Percentiles rank a stretch among this genome's conserved stretches.
These are phyloP conservation scores for Raphanus sativus DNA, from an alignment of 345 rosid genomes.

Conservation along the genomic window DNA sequence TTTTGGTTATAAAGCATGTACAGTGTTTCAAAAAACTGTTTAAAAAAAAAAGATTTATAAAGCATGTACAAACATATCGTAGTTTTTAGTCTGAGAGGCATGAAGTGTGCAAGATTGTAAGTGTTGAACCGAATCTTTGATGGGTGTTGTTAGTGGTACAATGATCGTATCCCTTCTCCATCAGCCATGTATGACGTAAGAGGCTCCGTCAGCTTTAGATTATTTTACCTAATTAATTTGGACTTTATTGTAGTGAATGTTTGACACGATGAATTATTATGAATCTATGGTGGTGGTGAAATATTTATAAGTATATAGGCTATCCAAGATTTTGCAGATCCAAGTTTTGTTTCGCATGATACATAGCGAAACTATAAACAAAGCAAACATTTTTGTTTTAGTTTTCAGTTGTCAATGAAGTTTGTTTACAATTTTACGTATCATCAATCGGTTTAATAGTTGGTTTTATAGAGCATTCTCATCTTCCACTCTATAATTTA, in stretches of 20 bases:
- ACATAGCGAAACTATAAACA: neutral
- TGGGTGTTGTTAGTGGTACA: neutral
- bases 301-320: neutral
- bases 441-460: too few species aligned
- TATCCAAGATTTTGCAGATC: neutral
- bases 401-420: too few species aligned
- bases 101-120: neutral
- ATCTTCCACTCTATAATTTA: too few species aligned
- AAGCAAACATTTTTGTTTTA: neutral
- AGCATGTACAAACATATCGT: slow-evolving; percentile 18
- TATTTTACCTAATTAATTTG: neutral
- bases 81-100: neutral
- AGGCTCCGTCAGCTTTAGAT: neutral
- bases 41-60: too few species aligned
- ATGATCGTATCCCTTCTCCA: neutral
- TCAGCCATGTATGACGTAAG: neutral
- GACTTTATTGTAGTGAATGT: neutral
- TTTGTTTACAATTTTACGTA: too few species aligned
- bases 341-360: neutral
- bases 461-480: too few species aligned
- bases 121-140: neutral
- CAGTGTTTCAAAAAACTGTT: too few species aligned
- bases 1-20: slow-evolving; percentile 18
- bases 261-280: neutral
- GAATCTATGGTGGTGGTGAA: neutral